A percentile compares a stretch with the other conserved stretches of the same genome.
These are phyloP conservation scores for Sanghuangporus sanghuang DNA, from an alignment of 1,284 basidiomycete genomes.

Conservation along the genomic window DNA sequence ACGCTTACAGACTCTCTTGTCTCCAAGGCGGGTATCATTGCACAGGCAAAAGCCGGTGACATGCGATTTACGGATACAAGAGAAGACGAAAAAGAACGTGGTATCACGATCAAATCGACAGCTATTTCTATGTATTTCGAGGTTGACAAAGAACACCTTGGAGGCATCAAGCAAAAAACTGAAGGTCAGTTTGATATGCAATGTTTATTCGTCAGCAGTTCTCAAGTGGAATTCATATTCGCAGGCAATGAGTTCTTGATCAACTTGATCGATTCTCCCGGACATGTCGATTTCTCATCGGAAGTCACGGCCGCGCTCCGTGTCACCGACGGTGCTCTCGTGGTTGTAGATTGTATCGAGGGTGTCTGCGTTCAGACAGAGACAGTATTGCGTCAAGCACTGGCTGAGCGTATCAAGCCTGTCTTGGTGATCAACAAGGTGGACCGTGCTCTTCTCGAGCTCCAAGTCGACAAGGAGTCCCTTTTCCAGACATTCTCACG, in stretches of 20 bases:
- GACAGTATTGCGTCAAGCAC: slow-evolving; percentile 97
- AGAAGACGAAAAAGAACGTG: slow-evolving; percentile 99
- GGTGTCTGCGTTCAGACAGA: slow-evolving; percentile 99
- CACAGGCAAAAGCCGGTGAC: slow-evolving; percentile 92
- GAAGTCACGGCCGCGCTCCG: slow-evolving; percentile 99
- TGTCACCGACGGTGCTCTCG: slow-evolving; percentile 98
- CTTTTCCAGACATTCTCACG: slow-evolving; percentile 98
- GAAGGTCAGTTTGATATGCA: slow-evolving; percentile 49
- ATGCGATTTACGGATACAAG: slow-evolving; percentile 98
- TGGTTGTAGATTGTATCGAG: slow-evolving; percentile 99
- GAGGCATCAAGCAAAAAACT: slow-evolving; percentile 90
- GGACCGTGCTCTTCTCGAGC: slow-evolving; percentile 98
- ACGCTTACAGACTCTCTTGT: slow-evolving; percentile 99
- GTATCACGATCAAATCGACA: slow-evolving; percentile 99
- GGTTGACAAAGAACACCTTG: slow-evolving; percentile 85
- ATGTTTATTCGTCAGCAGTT: not conserved
- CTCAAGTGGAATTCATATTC: slow-evolving; percentile 12
- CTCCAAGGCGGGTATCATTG: slow-evolving; percentile 99
- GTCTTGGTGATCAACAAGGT: slow-evolving; percentile 99
- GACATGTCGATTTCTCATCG: slow-evolving; percentile 99
- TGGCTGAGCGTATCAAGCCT: slow-evolving; percentile 98
- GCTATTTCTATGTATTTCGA: slow-evolving; percentile 99
- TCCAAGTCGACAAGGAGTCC: slow-evolving; percentile 96
- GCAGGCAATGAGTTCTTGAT: slow-evolving; percentile 96
- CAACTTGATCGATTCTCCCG: slow-evolving; percentile 99